These are phyloP conservation scores for Detonula confervacea DNA, from an alignment of 352 stramenopile species.

Conservation along the genomic window DNA sequence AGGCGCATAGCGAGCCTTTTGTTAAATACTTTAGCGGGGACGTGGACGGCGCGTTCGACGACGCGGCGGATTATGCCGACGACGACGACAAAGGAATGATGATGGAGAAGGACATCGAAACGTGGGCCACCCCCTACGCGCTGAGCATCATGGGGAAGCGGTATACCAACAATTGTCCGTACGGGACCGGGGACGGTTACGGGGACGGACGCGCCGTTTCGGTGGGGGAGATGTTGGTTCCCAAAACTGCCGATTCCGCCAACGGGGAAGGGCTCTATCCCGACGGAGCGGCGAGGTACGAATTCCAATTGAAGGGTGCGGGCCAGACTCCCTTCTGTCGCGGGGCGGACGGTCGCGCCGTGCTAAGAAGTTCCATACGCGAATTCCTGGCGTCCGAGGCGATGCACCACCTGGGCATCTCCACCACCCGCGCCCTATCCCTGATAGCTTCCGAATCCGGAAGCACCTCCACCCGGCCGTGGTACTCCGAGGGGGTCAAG, in stretches of 20 bases:
- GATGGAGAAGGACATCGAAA: conserved; percentile 7
- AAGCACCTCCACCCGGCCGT: conserved; percentile 69
- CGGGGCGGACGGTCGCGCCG: conserved; percentile 92
- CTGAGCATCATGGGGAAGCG: conserved; percentile 77
- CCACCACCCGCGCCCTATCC: conserved; percentile 90
- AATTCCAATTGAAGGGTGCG: conserved; percentile 96
- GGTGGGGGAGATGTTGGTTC: conserved; percentile 65
- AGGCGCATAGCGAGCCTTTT: conserved; percentile 63
- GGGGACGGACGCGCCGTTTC: conserved; percentile 78
- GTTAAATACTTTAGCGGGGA: conserved; percentile 65
- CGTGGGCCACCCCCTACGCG: conserved; percentile 83
- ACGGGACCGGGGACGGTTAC: conserved; percentile 78
- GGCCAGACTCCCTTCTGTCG: conserved; percentile 95
- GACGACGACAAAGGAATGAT: conserved; percentile 1
- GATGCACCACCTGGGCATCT: conserved; percentile 93
- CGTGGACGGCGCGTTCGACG: conserved; percentile 47
- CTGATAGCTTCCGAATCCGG: conserved; percentile 68
- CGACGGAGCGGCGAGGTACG: conserved; percentile 73
- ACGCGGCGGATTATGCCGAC: not conserved
- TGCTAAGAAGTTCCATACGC: conserved; percentile 92
- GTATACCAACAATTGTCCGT: conserved; percentile 66
- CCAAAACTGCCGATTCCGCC: not conserved
- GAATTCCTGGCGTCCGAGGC: conserved; percentile 97
- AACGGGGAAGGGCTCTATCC: conserved; percentile 15
- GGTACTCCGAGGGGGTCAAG: conserved; percentile 63